phyloP scores from a whole-genome alignment of 495 filamentous ascomycete species.

The Trichoderma reesei region DNA sequence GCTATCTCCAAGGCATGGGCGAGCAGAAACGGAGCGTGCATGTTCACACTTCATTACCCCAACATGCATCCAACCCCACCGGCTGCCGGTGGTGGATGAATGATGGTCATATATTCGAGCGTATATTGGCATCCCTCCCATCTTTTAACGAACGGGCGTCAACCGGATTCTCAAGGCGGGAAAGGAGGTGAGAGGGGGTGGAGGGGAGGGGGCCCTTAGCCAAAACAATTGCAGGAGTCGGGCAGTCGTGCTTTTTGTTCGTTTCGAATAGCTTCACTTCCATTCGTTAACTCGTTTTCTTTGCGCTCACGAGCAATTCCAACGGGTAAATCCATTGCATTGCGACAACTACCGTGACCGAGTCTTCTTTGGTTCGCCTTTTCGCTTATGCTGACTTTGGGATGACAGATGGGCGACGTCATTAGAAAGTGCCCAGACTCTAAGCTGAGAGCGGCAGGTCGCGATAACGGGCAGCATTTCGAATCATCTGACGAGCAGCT shows the following conservation, averaged over 20 bases:
- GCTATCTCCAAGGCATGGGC: background rate
- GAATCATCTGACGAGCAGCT: background rate
- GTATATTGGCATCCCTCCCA: background rate
- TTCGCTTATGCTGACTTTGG: background rate
- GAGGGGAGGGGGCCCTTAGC: background rate
- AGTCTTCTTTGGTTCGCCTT: too few species aligned
- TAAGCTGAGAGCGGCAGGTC: slow-evolving; percentile 6
- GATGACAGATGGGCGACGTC: slow-evolving; percentile 1
- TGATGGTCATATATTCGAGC: background rate
- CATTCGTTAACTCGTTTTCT: too few species aligned
- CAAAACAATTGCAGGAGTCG: background rate
- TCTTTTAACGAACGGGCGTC: slow-evolving; percentile 6
- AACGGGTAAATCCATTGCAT: too few species aligned
- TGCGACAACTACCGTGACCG: too few species aligned
- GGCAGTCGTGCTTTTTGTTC: background rate
- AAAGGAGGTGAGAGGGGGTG: background rate
- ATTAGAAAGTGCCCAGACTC: background rate
- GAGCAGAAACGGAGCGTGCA: background rate
- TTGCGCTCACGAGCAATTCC: too few species aligned
- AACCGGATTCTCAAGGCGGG: background rate
- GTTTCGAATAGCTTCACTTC: background rate
- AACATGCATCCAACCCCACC: background rate
- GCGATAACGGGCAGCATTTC: background rate
- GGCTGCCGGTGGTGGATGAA: slow-evolving; percentile 1
- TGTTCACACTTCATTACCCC: too few species aligned